Base-by-base conservation (phyloP, 192 early-diverging fungal species). In the Entomortierella parvispora region DNA sequence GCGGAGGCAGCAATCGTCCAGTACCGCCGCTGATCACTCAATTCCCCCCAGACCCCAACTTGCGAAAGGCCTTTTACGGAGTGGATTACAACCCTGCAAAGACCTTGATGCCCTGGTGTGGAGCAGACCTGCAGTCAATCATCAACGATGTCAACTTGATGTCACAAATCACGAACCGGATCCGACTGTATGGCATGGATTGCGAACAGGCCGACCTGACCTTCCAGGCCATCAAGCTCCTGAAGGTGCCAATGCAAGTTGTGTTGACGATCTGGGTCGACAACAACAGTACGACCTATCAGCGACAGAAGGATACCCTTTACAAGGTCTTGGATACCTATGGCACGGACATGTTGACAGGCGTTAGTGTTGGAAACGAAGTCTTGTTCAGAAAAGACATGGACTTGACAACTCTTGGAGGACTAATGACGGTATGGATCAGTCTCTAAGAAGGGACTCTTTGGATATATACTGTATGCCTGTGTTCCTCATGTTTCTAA, bases 311-410 rank as follows among this genome's bases (percentile, higher is more conserved):
- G 49, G 51, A 83, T 28, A 47, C 42, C 18, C 57, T 83, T 2
- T 80, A 63, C 57, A 42, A 62, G 33, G 47, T 61, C 12, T 23
- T 80, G 8, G 53, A 83, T 17, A 65, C 51, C 1, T 60, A 76
- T 71, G 81, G 81, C 0, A 44, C 44, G 2, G 63, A 66, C 23
- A 71, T 68, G 40, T 59, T 83, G 15, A 63, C 64, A 43, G 81
- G 81, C 17, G 53, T 83, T 25, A 80, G 78, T 23, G 70, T 83
- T 12, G 81, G 81, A 2, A 83, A 80, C 49, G 81, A 83, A 67
- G 81, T 67, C 26, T 17, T 82, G 23, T 78, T 74, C 51, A 61
- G 75, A 32, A 65, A 74, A 60, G 64, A 82, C 20, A 26, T 58
- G 4, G 54, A 45, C 2, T 20, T 64, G 2, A 17, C 31, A 10